Evolutionary conservation across 306 rosid genomes (phyloP).

Genomic region (Vigna hirtella): DNA sequence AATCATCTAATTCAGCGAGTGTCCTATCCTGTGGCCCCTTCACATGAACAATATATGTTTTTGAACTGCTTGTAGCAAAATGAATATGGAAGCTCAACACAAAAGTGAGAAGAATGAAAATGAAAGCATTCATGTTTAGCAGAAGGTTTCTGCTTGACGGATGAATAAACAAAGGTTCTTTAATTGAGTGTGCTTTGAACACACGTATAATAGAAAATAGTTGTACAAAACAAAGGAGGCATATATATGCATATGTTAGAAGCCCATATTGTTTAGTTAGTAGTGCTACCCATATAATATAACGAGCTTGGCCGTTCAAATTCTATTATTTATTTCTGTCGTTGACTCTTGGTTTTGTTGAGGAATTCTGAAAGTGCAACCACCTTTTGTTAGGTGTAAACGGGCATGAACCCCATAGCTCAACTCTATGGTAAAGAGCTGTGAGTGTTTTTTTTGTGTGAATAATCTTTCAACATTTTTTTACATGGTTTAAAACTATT

Average conservation of each 20-base stretch:
- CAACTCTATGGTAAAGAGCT: neutral
- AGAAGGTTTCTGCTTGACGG: constrained; percentile 37
- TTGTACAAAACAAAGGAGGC: constrained; percentile 8
- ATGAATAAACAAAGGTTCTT: constrained; percentile 4
- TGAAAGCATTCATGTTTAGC: constrained; percentile 54
- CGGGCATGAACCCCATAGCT: neutral
- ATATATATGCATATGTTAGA: neutral
- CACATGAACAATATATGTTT: constrained; percentile 67
- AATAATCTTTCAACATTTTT: neutral
- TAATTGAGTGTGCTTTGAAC: neutral
- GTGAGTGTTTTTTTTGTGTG: too few species aligned
- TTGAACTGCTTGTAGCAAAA: constrained; percentile 44
- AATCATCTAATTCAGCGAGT: constrained; percentile 42
- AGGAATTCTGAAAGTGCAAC: neutral
- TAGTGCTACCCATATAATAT: neutral
- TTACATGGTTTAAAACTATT: too few species aligned
- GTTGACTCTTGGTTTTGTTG: too few species aligned
- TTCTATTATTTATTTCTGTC: too few species aligned
- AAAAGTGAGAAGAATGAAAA: constrained; percentile 48
- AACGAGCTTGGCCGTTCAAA: neutral
- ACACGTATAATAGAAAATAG: neutral
- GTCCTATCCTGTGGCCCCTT: constrained; percentile 46
- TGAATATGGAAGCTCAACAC: constrained; percentile 43
- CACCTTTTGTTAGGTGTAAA: neutral
- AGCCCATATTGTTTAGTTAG: too few species aligned